phyloP scores from a whole-genome alignment of 2,329 filamentous ascomycete genomes.

The Ophiocordyceps robertsii region DNA sequence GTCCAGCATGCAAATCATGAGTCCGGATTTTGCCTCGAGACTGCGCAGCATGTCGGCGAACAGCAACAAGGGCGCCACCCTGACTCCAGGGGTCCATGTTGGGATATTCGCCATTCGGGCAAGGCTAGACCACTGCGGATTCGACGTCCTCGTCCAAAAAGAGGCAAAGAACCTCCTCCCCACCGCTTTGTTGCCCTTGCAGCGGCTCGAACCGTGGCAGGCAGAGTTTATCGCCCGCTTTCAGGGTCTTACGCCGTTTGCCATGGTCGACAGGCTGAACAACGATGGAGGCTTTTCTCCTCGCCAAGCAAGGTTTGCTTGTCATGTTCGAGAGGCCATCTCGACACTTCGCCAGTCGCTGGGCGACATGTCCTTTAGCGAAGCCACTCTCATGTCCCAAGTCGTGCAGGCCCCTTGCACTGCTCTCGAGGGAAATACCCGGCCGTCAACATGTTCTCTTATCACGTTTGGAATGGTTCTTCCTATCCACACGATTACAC shows the following conservation, averaged over 20 bases:
- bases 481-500: conserved; percentile 42
- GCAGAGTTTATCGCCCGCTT: conserved; percentile 38
- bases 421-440: neutral
- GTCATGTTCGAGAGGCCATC: conserved; percentile 29
- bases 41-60: conserved; percentile 53
- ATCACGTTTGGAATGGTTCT: conserved; percentile 48
- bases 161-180: conserved; percentile 47
- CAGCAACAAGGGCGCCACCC: conserved; percentile 28
- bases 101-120: conserved; percentile 45
- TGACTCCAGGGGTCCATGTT: conserved; percentile 40
- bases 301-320: conserved; percentile 29
- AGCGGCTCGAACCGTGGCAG: conserved; percentile 40
- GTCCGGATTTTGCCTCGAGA: conserved; percentile 43
- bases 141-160: conserved; percentile 48
- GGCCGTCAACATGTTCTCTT: conserved; percentile 15
- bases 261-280: conserved; percentile 17
- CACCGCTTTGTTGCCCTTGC: conserved; percentile 37
- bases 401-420: conserved; percentile 28
- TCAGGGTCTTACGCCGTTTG: conserved; percentile 26
- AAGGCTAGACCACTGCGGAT: conserved; percentile 37
- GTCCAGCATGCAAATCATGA: conserved; percentile 60
- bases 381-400: conserved; percentile 29
- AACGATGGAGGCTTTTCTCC: conserved; percentile 21
- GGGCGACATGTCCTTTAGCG: conserved; percentile 29
- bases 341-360: conserved; percentile 25